Base-by-base conservation (phyloP, 768 basidiomycete genomes). In the Lactarius psammicola region DNA sequence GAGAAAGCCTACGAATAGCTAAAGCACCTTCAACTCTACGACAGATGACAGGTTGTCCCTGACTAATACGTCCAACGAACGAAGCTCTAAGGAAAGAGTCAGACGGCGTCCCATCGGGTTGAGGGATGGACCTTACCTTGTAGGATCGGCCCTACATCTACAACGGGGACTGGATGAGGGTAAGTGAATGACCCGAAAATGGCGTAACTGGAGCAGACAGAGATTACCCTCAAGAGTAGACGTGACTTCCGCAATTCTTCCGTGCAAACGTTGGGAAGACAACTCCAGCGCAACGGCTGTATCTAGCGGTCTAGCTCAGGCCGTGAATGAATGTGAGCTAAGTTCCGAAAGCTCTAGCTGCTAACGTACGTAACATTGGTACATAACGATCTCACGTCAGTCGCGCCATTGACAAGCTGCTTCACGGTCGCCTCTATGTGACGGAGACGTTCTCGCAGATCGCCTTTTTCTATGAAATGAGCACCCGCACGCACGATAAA, bases 381-480 rank as follows among this genome's bases (percentile, higher is more conserved):
- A 36, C 56, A 36, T 6, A 40, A n/a, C 23, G 34, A 34, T 11
- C 62, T 57, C 15, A 61, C 66, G 23, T 60, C 62, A 20, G 55
- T 33, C 13, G 66, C 60, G 8, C 66, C 62, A 30, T 64, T 63
- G 17, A 59, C 28, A 26, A 69, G 33, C 38, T 44, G 62, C 26
- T 61, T 69, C 59, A 65, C 46, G 31, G 46, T 59, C 30, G 20
- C 38, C 5, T 56, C 38, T 49, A 62, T 75, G 55, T 61, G 82
- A 85, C 81, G 75, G 78, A 33, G 91, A 74, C 60, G 90, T 87
- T 64, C 87, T 88, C 90, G 68, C 18, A 66, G 15, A 9, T 28
- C 68, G 5, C 30, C 62, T 63, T 20, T 44, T n/a, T 44, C 7
- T 15, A 20, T 5, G 60, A 46, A 1, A 38, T 51, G 20, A 65